Base-by-base conservation (phyloP, 306 rosid species). In the Cucurbita maxima region DNA sequence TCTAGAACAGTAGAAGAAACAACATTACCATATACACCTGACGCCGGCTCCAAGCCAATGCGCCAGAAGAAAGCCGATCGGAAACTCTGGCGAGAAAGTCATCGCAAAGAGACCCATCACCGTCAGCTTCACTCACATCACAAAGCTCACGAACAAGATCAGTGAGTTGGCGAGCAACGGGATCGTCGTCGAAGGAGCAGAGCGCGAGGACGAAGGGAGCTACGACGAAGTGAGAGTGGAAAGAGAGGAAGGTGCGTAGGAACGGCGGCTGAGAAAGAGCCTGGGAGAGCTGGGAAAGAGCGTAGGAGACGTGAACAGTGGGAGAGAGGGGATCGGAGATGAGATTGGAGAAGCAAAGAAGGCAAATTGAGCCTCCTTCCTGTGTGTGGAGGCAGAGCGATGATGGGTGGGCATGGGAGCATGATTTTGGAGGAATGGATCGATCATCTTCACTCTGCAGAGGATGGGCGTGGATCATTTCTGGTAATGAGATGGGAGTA, bases 321-420 rank as follows among this genome's bases (percentile, higher is more conserved):
- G 96, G 96, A 25, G 98, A 92, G 80, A 69, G 86, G 60, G 91
- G 88, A 40, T 87, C 82, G 13, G 91, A 87, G 80, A 88, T 5
- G 78, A 94, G 96, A 67, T 90, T 92, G 43, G 97, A 86, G 86
- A 94, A 84, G 81, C 98, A 91, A 72, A 87, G 86, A 63, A 94
- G 88, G 77, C 97, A 90, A 62, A 94, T 83, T 3, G 92, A 79
- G 64, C 95, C 98, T 66, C 97, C 96, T 50, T 86, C 81, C 11
- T 81, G 78, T 4, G 89, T 90, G 56, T 59, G 86, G 11, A 90
- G 87, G 77, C 82, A 83, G 68, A 90, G 78, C 2, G 88, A 85
- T 71, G 96, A 89, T 48, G 90, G 89, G 81, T 94, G 97, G 67
- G 96, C 96, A 59, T 89, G 89, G 25, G 87, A 76, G 77, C 98